phyloP scores from a whole-genome alignment of 2,329 filamentous ascomycete genomes.

The Stagonosporopsis rhizophila region DNA sequence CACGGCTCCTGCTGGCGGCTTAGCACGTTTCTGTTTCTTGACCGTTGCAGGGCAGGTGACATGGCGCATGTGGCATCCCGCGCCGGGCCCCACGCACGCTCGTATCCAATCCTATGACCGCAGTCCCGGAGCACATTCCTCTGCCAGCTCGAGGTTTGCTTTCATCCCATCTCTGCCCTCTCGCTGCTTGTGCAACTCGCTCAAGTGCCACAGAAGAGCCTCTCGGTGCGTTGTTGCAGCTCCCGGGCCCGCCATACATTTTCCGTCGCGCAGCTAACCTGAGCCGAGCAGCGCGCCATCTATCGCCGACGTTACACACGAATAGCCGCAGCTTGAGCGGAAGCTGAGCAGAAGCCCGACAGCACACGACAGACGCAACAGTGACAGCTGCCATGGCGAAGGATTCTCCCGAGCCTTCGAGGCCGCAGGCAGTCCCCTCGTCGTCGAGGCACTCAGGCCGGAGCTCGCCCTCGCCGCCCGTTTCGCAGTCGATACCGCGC shows the following conservation, averaged over 20 bases:
- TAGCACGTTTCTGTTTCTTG: conserved; percentile 23
- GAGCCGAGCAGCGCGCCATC: conserved; percentile 6
- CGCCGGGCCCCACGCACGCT: conserved; percentile 3
- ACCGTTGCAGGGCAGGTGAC: conserved; percentile 18
- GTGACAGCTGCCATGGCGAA: conserved; percentile 9
- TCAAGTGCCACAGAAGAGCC: conserved; percentile 5
- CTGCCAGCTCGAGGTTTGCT: conserved; percentile 11
- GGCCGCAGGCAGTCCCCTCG: conserved; percentile 40
- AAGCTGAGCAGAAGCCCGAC: conserved; percentile 7
- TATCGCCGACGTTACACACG: conserved; percentile 29
- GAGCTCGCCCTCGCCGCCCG: conserved; percentile 33
- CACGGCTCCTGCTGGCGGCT: conserved; percentile 21
- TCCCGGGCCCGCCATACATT: conserved; percentile 2
- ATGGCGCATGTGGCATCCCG: conserved; percentile 4
- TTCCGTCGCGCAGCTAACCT: conserved; percentile 6
- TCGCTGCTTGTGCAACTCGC: conserved; percentile 8
- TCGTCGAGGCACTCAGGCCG: conserved; percentile 35
- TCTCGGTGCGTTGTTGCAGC: conserved; percentile 12
- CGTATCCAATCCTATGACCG: conserved; percentile 12
- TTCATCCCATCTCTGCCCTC: conserved; percentile 11
- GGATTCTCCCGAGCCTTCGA: conserved; percentile 28
- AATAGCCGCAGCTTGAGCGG: conserved; percentile 28
- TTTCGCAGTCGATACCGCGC: conserved; percentile 54
- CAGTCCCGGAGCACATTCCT: conserved; percentile 13
- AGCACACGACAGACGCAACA: conserved; percentile 13